Evolutionary conservation across 805 yeast species (phyloP), one percentile per base, ranked within the genome.

Genomic region (Pichia kluyveri): DNA sequence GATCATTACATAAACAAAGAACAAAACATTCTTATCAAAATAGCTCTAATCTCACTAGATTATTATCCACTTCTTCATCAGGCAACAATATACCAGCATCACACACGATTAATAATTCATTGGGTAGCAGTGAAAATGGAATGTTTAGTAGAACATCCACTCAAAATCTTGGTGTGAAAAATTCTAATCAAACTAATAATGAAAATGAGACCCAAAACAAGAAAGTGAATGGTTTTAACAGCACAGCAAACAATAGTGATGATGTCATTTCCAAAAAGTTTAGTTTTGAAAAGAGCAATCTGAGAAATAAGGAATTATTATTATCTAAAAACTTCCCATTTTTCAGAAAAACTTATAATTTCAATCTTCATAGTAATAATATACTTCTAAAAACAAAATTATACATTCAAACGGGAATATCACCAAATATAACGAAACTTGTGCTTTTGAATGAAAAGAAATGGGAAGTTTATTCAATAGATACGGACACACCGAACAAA

Each of bases 301-400:
- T 23, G 30, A 23, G 38, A 31, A 59, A 59, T 43, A 79, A 81
- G 52, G 96, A 86, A 59, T 71, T 75, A 47, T 72, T 80, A 46
- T 87, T 82, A 61, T 80, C 82, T 7, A 83, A 81, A 56, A 86
- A 91, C 56, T 89, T 87, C 65, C 97, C 97, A 0, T 77, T 80
- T 47, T 86, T 83, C 60, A 72, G 96, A 50, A 82, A 77, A 52
- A 71, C 77, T 44, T 70, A 72, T 44, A 78, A 78, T 41, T 74
- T 73, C 57, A 66, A 70, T 28, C 76, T 83, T 0, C 82, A 78
- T 49, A 61, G 61, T 26, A 64, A 79, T 9, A 72, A 72, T 43
- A 68, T 77, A 47, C 66, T 79, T 32, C 60, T 75, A 44, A 66
- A 75, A 34, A 67, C 79, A 45, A 68, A 73, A 66, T 52, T 74